Percentiles rank a stretch among this genome's conserved stretches.
Evolutionary conservation across 768 basidiomycete species (phyloP).

Genomic region (Tricholoma saponaceum): DNA sequence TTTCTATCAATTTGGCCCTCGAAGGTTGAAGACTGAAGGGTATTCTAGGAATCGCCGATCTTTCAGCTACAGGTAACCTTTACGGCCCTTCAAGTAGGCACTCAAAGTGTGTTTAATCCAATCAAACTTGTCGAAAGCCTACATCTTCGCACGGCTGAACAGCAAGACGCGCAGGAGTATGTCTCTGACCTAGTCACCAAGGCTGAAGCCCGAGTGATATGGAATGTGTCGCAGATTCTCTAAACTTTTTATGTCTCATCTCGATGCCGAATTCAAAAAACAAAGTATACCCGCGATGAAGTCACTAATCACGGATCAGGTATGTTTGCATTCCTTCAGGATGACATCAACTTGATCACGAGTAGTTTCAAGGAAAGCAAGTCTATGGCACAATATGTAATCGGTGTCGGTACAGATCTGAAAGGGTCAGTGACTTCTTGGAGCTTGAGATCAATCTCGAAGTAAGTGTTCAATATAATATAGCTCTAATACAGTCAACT

Average conservation of each 20-base stretch:
- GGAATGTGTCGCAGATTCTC: slow-evolving; percentile 60
- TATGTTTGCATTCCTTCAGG: slow-evolving; percentile 19
- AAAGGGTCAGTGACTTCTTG: slow-evolving; percentile 68
- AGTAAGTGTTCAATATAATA: slow-evolving; percentile 34
- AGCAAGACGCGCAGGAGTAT: slow-evolving; percentile 97
- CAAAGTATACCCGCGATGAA: slow-evolving; percentile 61
- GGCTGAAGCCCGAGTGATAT: not conserved
- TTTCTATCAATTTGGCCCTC: not conserved
- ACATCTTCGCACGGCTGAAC: slow-evolving; percentile 74
- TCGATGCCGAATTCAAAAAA: slow-evolving; percentile 84
- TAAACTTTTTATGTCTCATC: slow-evolving; percentile 88
- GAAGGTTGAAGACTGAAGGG: not conserved
- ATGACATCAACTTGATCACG: not conserved
- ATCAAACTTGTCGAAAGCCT: slow-evolving; percentile 81
- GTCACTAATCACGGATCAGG: slow-evolving; percentile 73
- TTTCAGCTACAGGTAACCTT: slow-evolving; percentile 79
- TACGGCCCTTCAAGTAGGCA: slow-evolving; percentile 77
- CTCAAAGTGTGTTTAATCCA: slow-evolving; percentile 75
- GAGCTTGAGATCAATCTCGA: slow-evolving; percentile 87
- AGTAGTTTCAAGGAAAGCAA: slow-evolving; percentile 83
- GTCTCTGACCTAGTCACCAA: slow-evolving; percentile 14
- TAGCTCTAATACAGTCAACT: not conserved
- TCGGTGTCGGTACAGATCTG: slow-evolving; percentile 63
- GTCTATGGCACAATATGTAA: slow-evolving; percentile 79
- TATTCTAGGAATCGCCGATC: slow-evolving; percentile 64